Evolutionary conservation across 768 basidiomycete genomes (phyloP).

Genomic region (Tulasnella sp.): DNA sequence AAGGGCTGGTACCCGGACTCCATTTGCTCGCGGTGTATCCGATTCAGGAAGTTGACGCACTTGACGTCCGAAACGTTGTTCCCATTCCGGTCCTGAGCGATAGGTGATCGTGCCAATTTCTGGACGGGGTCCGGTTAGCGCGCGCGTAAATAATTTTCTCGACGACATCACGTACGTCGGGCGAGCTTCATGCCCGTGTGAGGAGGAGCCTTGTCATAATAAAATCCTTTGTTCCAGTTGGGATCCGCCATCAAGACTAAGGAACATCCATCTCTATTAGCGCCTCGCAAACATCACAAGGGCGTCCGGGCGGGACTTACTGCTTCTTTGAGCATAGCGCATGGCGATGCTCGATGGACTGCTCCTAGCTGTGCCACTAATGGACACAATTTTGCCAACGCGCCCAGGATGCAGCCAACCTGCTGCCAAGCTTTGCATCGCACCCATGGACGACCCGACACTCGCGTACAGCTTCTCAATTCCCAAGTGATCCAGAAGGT

Average conservation of each 20-base stretch:
- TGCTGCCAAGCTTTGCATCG: conserved; percentile 95
- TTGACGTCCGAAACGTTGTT: conserved; percentile 89
- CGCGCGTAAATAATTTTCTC: conserved; percentile 31
- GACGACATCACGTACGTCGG: conserved; percentile 59
- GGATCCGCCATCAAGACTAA: conserved; percentile 98
- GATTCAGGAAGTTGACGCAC: conserved; percentile 48
- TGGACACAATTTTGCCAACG: conserved; percentile 86
- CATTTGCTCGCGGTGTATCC: conserved; percentile 30
- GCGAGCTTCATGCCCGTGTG: conserved; percentile 99
- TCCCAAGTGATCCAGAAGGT: conserved; percentile 75
- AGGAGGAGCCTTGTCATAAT: conserved; percentile 91
- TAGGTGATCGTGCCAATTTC: conserved; percentile 99
- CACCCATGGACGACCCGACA: conserved; percentile 95
- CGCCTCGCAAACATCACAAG: not conserved
- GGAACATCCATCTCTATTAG: not conserved
- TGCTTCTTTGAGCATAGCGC: conserved; percentile 94
- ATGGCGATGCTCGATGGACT: conserved; percentile 91
- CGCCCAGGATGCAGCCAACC: conserved; percentile 87
- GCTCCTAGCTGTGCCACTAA: conserved; percentile 91
- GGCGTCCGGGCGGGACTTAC: conserved; percentile 46
- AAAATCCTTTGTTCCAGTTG: conserved; percentile 99
- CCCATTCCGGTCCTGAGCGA: conserved; percentile 98
- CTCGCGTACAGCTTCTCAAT: conserved; percentile 86
- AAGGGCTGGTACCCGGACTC: conserved; percentile 44
- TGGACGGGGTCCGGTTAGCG: conserved; percentile 37